phyloP scores from a whole-genome alignment of 306 rosid genomes.

The Cucumis melo region DNA sequence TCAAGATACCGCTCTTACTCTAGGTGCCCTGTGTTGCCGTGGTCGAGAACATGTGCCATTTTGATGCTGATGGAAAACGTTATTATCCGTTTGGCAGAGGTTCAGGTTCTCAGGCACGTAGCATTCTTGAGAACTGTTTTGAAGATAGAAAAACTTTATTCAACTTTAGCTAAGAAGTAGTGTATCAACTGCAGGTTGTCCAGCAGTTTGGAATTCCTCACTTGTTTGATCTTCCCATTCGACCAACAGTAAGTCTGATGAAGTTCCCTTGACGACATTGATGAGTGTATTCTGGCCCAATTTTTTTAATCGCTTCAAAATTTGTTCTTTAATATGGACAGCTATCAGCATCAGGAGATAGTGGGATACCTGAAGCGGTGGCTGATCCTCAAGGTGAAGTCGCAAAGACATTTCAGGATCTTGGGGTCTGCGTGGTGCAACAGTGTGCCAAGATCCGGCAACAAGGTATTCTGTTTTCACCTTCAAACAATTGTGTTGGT shows the following conservation, averaged over 20 bases:
- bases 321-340: slow-evolving; percentile 14
- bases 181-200: slow-evolving; percentile 47
- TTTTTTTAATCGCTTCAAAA: not conserved
- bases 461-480: slow-evolving; percentile 49
- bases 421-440: slow-evolving; percentile 84
- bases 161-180: not conserved
- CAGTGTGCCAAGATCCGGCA: slow-evolving; percentile 98
- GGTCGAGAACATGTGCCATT: slow-evolving; percentile 96
- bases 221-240: slow-evolving; percentile 86
- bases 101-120: slow-evolving; percentile 81
- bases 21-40: slow-evolving; percentile 98
- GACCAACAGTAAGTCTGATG: slow-evolving; percentile 63
- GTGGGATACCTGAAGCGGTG: slow-evolving; percentile 91
- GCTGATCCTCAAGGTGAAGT: slow-evolving; percentile 91
- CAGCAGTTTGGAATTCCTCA: slow-evolving; percentile 98
- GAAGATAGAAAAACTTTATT: not conserved
- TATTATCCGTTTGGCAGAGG: slow-evolving; percentile 93
- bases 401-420: slow-evolving; percentile 67
- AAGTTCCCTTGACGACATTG: not conserved
- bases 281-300: not conserved
- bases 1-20: slow-evolving; percentile 9
- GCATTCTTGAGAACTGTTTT: not conserved
- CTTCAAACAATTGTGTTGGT: not conserved
- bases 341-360: slow-evolving; percentile 97
- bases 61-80: slow-evolving; percentile 93